Conservation (phyloP, 768 basidiomycete species). For the Suillus lakei region DNA sequence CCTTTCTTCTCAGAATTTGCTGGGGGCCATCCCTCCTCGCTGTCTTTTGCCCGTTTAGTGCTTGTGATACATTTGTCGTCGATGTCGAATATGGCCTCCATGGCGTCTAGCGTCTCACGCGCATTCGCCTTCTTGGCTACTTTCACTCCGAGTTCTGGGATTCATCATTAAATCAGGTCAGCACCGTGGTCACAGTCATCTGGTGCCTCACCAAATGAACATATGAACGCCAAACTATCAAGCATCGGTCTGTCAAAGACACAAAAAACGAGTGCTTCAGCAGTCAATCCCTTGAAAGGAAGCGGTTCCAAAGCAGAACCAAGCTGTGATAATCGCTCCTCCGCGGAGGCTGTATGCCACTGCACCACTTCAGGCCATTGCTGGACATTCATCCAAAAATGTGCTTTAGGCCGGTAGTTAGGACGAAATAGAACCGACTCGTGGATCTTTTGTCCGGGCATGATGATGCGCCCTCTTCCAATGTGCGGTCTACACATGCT, state of each 20-base stretch:
- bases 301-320: background rate
- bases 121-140: background rate
- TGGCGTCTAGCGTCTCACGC: background rate
- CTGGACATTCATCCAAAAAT: constrained; percentile 4
- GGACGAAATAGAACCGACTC: constrained; percentile 6
- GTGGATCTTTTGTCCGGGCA: constrained; percentile 11
- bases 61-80: background rate
- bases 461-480: constrained; percentile 5
- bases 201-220: background rate
- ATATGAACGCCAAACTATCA: background rate
- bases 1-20: background rate
- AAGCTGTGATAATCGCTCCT: constrained; percentile 1
- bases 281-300: background rate
- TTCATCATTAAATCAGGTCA: background rate
- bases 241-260: background rate
- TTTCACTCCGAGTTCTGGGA: background rate
- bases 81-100: background rate
- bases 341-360: background rate
- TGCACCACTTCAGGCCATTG: constrained; percentile 5
- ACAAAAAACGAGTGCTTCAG: background rate
- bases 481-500: background rate
- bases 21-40: background rate
- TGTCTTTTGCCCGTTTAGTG: background rate
- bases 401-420: constrained; percentile 7
- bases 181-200: background rate